phyloP scores from a whole-genome alignment of 2,329 filamentous ascomycete genomes.

The Akanthomyces dipterigenus region DNA sequence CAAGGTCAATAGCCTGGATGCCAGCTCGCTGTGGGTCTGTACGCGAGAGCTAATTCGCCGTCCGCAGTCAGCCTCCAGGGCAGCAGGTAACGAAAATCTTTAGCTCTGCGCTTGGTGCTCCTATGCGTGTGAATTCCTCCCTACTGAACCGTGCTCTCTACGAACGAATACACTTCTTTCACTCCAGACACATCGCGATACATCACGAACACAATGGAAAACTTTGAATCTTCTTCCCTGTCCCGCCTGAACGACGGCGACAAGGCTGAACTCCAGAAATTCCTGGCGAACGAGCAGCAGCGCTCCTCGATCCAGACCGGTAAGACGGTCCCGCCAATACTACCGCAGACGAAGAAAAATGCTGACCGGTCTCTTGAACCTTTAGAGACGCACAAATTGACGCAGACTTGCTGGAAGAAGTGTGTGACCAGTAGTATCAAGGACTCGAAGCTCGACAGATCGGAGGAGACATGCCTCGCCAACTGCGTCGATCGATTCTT shows the following conservation, averaged over 20 bases:
- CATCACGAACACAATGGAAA: conserved; percentile 26
- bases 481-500: conserved; percentile 95
- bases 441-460: conserved; percentile 63
- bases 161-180: neutral
- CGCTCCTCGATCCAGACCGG: conserved; percentile 62
- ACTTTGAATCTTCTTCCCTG: conserved; percentile 54
- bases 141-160: neutral
- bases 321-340: conserved; percentile 35
- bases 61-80: neutral
- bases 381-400: conserved; percentile 48
- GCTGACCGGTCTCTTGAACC: conserved; percentile 11
- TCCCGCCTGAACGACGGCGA: conserved; percentile 72
- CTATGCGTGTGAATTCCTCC: neutral
- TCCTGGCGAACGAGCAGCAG: conserved; percentile 77
- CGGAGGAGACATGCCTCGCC: conserved; percentile 75
- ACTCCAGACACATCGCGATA: neutral
- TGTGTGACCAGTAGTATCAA: conserved; percentile 74
- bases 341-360: neutral
- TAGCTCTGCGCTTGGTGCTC: neutral
- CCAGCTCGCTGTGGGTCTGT: neutral
- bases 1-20: neutral
- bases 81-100: neutral
- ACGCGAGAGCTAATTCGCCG: neutral
- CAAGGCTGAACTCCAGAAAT: conserved; percentile 81
- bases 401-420: conserved; percentile 88